phyloP scores from a whole-genome alignment of 129 eudicot genomes.

The Artemisia annua region DNA sequence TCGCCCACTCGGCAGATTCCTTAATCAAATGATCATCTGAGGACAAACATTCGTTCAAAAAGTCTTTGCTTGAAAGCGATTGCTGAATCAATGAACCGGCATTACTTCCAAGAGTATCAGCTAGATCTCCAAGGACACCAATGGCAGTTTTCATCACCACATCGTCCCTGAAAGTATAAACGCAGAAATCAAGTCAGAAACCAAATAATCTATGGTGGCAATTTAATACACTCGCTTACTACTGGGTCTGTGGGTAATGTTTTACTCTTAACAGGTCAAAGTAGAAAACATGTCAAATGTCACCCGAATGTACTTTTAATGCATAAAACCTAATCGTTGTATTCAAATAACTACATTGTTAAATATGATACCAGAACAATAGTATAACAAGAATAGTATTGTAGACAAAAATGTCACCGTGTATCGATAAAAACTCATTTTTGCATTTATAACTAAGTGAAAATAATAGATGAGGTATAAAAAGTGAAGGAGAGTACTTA shows the following conservation, averaged over 20 bases:
- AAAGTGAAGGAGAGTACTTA: slow-evolving; percentile 28
- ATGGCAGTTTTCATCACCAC: slow-evolving; percentile 93
- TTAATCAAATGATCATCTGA: slow-evolving; percentile 88
- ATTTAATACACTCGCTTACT: neutral
- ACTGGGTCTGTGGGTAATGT: no score
- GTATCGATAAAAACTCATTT: neutral
- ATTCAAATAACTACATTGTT: no score
- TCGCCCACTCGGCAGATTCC: slow-evolving; percentile 97
- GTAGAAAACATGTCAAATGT: no score
- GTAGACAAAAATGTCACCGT: no score
- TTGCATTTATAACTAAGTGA: neutral
- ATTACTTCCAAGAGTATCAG: slow-evolving; percentile 84
- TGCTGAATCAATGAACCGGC: slow-evolving; percentile 89
- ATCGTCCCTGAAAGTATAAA: slow-evolving; percentile 64
- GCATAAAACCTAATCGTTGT: no score
- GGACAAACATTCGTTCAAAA: slow-evolving; percentile 82
- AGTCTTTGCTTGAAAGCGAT: slow-evolving; percentile 80
- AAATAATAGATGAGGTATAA: neutral
- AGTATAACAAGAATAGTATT: no score
- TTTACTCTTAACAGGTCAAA: no score
- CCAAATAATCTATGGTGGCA: neutral
- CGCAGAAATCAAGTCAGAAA: slow-evolving; percentile 15
- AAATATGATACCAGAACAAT: no score
- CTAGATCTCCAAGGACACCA: slow-evolving; percentile 96
- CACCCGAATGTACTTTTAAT: no score